Conservation (phyloP, 495 filamentous ascomycete genomes). For the Daldinia loculata region DNA sequence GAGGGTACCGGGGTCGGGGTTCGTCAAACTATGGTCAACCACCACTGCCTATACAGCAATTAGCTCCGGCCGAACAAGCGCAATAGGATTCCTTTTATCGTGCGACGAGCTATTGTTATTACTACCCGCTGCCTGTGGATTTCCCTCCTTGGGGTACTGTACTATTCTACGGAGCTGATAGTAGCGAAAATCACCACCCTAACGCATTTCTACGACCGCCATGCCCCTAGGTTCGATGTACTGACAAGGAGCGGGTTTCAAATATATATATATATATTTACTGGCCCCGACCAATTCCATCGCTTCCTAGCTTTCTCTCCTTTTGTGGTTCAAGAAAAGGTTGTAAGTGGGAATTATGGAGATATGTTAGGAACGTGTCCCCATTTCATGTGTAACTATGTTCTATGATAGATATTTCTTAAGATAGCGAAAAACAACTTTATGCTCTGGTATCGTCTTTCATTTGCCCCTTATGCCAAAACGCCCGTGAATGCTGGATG, state of each 20-base stretch:
- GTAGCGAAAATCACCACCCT: neutral
- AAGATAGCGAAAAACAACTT: neutral
- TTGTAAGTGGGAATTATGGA: neutral
- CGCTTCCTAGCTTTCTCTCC: neutral
- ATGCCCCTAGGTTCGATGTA: neutral
- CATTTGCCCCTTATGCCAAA: constrained; percentile 1
- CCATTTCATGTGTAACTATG: neutral
- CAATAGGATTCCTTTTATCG: constrained; percentile 30
- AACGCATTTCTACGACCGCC: neutral
- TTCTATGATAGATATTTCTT: constrained; percentile 5
- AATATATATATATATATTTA: neutral
- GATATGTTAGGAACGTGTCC: neutral
- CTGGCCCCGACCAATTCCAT: neutral
- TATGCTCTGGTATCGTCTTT: constrained; percentile 25
- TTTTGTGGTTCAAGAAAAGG: neutral
- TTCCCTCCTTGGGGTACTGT: neutral
- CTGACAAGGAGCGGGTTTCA: neutral
- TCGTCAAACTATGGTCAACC: constrained; percentile 23
- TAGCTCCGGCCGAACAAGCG: constrained; percentile 31
- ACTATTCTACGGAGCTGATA: neutral
- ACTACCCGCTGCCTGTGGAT: neutral
- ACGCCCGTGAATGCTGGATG: neutral
- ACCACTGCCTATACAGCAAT: constrained; percentile 10
- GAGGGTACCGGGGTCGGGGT: constrained; percentile 40
- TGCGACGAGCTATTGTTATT: constrained; percentile 1